Evolutionary conservation across 2,329 filamentous ascomycete species (phyloP), one percentile per base, ranked within the genome.

Genomic region (Colletotrichum sp.): DNA sequence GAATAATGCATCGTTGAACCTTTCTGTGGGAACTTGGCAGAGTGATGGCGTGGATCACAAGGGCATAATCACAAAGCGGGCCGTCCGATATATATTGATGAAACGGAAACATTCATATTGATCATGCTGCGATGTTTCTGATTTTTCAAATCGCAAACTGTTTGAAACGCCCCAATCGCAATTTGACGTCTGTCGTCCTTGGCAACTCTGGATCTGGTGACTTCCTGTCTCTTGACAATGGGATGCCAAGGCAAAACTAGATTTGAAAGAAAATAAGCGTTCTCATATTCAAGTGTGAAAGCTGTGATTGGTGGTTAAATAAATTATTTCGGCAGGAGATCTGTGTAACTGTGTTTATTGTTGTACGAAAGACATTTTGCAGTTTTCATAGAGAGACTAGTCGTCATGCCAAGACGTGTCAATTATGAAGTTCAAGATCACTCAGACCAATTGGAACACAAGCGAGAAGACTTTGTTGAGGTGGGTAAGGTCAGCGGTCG

Each of bases 231-330:
- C 10, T 8, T 13, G n/a, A 21, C n/a, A 13, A 21, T 52, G 6
- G n/a, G 0, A 0, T 21, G n/a, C n/a, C 6, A 13, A n/a, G 10
- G 15, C n/a, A 49, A 49, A 2, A 4, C 0, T 49, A 5, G 1
- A 49, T 5, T 12, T n/a, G 0, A 7, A n/a, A 49, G 18, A n/a
- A 49, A 0, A 1, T 0, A n/a, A 49, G 10, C 0, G 3, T 49
- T 21, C 6, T 13, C n/a, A 13, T 21, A 7, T 49, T 21, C 3
- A 12, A 13, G 18, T 0, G 3, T 12, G 1, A 49, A 21, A 21
- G 44, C 44, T 21, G 1, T 21, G 44, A 52, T 52, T 52, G 44
- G 44, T 52, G 44, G n/a, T 28, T 16, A 26, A 28, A 59, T 59
- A 3, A 0, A 0, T 1, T 28, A 1, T 18, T 6, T 59, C 55